Base-by-base conservation (phyloP, 2,329 filamentous ascomycete species). In the Diaporthe vaccinii region DNA sequence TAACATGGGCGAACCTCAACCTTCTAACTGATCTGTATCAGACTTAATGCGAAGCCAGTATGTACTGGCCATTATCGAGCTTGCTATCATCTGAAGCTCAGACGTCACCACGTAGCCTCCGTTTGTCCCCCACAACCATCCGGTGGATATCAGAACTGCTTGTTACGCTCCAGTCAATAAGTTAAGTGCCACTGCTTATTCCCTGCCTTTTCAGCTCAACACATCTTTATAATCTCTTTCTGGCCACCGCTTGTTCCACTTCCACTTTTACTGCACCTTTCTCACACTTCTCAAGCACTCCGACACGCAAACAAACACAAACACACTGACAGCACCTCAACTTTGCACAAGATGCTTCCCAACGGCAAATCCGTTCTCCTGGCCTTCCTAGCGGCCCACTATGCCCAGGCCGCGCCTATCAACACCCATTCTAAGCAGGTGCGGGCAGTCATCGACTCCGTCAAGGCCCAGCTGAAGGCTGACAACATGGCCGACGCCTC, bases 51-150 rank as follows among this genome's bases (percentile, higher is more conserved):
- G 49, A 55, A 28, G 25, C 14, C 14, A 28, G 14, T 49, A 49
- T 7, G 20, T 49, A 22, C 44, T 22, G 4, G 44, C 17, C 5
- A 53, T 17, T 15, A 31, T 8, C 15, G n/a, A 31, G 1, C 5
- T 55, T 28, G 25, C 51, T 8, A 31, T 55, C n/a, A 31, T 55
- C 5, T 31, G 25, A 31, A 55, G 51, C 51, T 25, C 25, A 55
- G 51, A 6, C 1, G n/a, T 28, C 14, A 17, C 10, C 0, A 9
- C n/a, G 2, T 12, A 20, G 4, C 1, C 12, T n/a, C 9, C 25
- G 49, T 12, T 51, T 25, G 4, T 22, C 49, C 10, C 49, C 9
- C 3, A 25, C n/a, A 5, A 4, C 8, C 12, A 28, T 53, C n/a
- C 8, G 4, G n/a, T 28, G 51, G 25, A 53, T 4, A 25, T 55